A percentile compares a stretch with the other conserved stretches of the same genome.
phyloP scores from a whole-genome alignment of 1,139 yeast species.

The Diutina neorugosa region DNA sequence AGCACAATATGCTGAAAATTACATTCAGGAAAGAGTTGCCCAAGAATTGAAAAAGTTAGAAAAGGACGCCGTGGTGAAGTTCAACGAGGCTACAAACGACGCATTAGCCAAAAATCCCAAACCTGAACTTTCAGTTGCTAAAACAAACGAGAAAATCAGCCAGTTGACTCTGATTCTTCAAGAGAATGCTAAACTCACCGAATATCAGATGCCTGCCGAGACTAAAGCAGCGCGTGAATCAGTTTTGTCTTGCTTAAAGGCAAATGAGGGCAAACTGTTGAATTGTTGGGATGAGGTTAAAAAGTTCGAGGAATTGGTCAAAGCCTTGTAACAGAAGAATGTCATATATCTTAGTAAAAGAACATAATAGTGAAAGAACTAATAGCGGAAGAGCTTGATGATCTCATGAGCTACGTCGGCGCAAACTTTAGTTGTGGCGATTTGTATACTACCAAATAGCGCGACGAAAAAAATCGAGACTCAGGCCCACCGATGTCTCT shows the following conservation, averaged over 20 bases:
- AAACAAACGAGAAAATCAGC: slow-evolving; percentile 26
- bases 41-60: slow-evolving; percentile 54
- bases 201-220: slow-evolving; percentile 19
- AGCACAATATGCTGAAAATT: slow-evolving; percentile 65
- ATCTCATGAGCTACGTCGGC: not conserved
- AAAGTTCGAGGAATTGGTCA: slow-evolving; percentile 46
- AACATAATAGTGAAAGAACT: no score
- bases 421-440: not conserved
- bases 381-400: not conserved
- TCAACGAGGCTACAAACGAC: slow-evolving; percentile 38
- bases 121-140: slow-evolving; percentile 17
- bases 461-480: not conserved
- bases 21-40: slow-evolving; percentile 66
- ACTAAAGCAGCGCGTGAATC: slow-evolving; percentile 36
- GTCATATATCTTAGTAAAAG: no score
- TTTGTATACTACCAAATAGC: not conserved
- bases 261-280: slow-evolving; percentile 62
- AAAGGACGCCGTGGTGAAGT: slow-evolving; percentile 41
- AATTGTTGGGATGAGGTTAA: slow-evolving; percentile 85
- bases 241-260: slow-evolving; percentile 54
- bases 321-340: slow-evolving; percentile 14
- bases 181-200: slow-evolving; percentile 18
- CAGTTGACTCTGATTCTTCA: slow-evolving; percentile 35
- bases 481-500: not conserved
- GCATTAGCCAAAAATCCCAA: slow-evolving; percentile 25